phyloP scores from a whole-genome alignment of 2,329 filamentous ascomycete genomes.

The Fusarium praegraminearum region DNA sequence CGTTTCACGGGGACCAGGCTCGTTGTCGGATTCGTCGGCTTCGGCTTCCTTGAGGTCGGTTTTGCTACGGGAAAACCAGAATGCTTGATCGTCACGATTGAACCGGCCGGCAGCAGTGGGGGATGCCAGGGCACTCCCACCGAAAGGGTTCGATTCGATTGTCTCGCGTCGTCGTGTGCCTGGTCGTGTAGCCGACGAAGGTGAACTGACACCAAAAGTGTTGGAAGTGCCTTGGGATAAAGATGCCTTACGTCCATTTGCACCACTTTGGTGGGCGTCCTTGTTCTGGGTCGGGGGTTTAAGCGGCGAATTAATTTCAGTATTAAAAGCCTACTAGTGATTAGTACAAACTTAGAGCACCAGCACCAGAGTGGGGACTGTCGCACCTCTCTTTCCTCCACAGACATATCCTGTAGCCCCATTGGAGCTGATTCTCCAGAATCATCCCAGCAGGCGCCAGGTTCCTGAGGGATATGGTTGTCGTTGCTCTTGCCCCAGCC shows the following conservation, averaged over 20 bases:
- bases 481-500: conserved; percentile 85
- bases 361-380: conserved; percentile 18
- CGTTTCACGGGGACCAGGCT: conserved; percentile 48
- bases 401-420: conserved; percentile 75
- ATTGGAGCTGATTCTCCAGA: conserved; percentile 78
- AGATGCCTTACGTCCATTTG: conserved; percentile 83
- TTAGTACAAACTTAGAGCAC: conserved; percentile 38
- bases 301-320: conserved; percentile 92
- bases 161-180: conserved; percentile 87
- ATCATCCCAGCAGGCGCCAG: conserved; percentile 92
- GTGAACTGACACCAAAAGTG: conserved; percentile 78
- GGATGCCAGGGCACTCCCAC: conserved; percentile 66
- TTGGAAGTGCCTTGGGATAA: conserved; percentile 76
- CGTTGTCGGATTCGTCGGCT: conserved; percentile 63
- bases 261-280: conserved; percentile 67
- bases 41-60: conserved; percentile 68
- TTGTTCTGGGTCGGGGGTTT: conserved; percentile 86
- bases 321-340: conserved; percentile 74
- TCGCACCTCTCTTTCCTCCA: conserved; percentile 70
- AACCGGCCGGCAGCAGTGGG: conserved; percentile 71
- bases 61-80: conserved; percentile 68
- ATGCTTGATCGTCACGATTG: conserved; percentile 70
- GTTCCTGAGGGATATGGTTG: conserved; percentile 78
- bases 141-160: conserved; percentile 73
- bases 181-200: conserved; percentile 77